Evolutionary conservation across 768 basidiomycete species (phyloP).

Genomic region (Suillus subalutaceus): DNA sequence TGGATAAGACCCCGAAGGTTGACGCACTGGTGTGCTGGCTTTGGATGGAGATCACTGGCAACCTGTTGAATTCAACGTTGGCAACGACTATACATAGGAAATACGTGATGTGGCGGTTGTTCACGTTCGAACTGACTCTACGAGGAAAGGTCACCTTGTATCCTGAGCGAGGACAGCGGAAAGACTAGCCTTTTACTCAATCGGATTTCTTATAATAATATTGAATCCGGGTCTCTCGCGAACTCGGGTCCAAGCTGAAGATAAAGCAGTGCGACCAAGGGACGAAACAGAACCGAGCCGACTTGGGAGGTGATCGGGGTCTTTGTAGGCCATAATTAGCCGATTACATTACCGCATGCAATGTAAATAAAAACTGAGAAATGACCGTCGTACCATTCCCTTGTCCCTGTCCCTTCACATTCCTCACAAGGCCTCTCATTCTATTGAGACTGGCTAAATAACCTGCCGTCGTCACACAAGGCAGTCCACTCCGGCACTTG

Average conservation of each 20-base stretch:
- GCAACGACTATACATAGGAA: neutral
- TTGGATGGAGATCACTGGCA: no score
- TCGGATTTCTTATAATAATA: neutral
- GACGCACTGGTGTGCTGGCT: neutral
- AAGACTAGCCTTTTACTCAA: neutral
- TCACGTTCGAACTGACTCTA: neutral
- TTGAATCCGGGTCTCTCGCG: neutral
- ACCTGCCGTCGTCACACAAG: neutral
- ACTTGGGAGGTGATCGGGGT: conserved; percentile 28
- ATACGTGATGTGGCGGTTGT: no score
- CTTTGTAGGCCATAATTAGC: conserved; percentile 19
- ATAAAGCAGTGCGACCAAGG: conserved; percentile 2
- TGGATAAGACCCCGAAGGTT: neutral
- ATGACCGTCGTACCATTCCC: conserved; percentile 20
- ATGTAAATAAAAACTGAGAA: conserved; percentile 32
- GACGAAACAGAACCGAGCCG: neutral
- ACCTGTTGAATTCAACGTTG: neutral
- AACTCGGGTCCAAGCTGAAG: neutral
- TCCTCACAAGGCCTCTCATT: conserved; percentile 4
- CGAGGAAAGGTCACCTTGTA: no score
- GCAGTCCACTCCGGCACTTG: neutral
- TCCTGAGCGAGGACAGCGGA: neutral
- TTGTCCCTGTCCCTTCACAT: neutral
- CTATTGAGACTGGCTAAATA: neutral
- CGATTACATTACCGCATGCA: conserved; percentile 18